Evolutionary conservation across 116 monocot genomes (phyloP).

Genomic region (Thalassia testudinum): DNA sequence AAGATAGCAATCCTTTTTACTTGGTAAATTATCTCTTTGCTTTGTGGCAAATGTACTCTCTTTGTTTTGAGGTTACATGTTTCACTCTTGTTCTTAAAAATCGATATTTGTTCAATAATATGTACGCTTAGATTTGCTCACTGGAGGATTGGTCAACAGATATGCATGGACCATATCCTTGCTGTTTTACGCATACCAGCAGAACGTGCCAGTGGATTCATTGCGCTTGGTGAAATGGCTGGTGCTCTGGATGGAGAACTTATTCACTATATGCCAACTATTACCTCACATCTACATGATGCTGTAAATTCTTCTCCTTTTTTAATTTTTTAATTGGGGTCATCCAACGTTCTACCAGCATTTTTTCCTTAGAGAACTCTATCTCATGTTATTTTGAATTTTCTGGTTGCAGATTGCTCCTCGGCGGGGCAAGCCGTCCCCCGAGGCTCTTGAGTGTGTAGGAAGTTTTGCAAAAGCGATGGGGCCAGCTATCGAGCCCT

Average conservation of each 20-base stretch:
- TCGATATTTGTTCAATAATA: too few relatives aligned
- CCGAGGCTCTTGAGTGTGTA: slow-evolving; percentile 81
- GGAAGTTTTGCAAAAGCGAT: slow-evolving; percentile 91
- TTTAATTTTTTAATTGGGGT: background rate
- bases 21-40: background rate
- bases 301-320: slow-evolving; percentile 42
- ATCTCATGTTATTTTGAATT: background rate
- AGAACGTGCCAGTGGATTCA: slow-evolving; percentile 90
- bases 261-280: slow-evolving; percentile 65
- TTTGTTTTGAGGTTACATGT: too few relatives aligned
- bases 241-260: slow-evolving; percentile 93
- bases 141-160: slow-evolving; percentile 18
- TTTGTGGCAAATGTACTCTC: background rate
- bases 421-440: slow-evolving; percentile 75
- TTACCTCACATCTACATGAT: slow-evolving; percentile 63
- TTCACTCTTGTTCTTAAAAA: too few relatives aligned
- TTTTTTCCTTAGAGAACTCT: background rate
- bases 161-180: slow-evolving; percentile 94
- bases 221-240: slow-evolving; percentile 97
- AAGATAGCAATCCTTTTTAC: background rate
- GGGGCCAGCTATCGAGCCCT: slow-evolving; percentile 80
- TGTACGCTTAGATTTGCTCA: too few relatives aligned
- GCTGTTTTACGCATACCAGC: slow-evolving; percentile 73
- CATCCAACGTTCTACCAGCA: too few relatives aligned
- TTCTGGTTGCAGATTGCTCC: slow-evolving; percentile 75